phyloP scores from a whole-genome alignment of 345 rosid species.

The Citrus mangshanensis region DNA sequence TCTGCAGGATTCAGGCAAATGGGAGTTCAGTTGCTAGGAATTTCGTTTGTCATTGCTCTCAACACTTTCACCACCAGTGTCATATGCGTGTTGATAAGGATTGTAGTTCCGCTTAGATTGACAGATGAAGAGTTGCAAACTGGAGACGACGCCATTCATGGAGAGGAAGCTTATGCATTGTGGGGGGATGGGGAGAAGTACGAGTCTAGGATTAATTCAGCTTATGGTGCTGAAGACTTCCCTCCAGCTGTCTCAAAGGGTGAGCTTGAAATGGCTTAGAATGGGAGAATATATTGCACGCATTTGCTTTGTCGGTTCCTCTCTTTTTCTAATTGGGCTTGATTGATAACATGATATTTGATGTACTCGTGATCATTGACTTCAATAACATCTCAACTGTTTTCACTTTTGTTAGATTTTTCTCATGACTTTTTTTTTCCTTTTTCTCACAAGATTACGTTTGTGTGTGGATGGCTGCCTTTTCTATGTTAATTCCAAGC shows the following conservation, averaged over 20 bases:
- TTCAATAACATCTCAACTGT: neutral
- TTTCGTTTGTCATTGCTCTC: constrained; percentile 31
- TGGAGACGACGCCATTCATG: constrained; percentile 66
- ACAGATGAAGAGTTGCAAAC: constrained; percentile 48
- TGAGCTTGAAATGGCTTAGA: constrained; percentile 46
- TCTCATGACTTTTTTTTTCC: neutral
- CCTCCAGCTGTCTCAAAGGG: constrained; percentile 29
- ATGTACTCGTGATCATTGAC: neutral
- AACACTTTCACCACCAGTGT: constrained; percentile 38
- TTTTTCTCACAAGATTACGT: no score
- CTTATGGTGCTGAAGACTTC: constrained; percentile 32
- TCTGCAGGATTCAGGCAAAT: constrained; percentile 49
- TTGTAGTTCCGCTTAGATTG: constrained; percentile 48
- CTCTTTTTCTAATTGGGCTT: neutral
- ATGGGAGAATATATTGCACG: neutral
- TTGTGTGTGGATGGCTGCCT: no score
- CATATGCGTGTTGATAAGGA: constrained; percentile 41
- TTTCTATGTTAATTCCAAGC: no score
- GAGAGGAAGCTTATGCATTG: constrained; percentile 67
- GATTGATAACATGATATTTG: no score
- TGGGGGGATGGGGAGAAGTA: constrained; percentile 76
- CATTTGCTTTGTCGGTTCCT: no score
- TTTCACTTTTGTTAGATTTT: neutral
- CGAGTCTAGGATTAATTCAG: constrained; percentile 45
- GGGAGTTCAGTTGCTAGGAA: constrained; percentile 57